Conservation (phyloP, 352 stramenopile genomes). For the Phytophthora pistaciae region DNA sequence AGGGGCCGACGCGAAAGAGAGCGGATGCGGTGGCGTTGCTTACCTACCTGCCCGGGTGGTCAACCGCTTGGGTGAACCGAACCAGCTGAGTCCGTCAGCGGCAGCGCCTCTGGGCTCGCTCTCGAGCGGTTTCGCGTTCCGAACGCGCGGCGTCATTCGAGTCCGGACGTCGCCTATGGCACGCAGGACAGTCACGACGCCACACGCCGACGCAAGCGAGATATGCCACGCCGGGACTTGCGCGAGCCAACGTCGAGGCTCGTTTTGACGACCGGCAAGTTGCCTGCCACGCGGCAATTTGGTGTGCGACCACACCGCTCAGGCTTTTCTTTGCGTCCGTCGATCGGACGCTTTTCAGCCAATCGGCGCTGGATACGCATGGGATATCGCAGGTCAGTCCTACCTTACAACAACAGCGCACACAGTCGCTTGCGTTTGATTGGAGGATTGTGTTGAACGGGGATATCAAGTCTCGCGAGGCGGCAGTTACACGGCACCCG, state of each 20-base stretch:
- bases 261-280: conserved; percentile 31
- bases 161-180: not conserved
- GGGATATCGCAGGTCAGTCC: conserved; percentile 20
- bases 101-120: not conserved
- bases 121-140: not conserved
- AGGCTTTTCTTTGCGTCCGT: conserved; percentile 8
- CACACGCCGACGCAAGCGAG: not conserved
- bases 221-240: conserved; percentile 1
- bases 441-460: conserved; percentile 7
- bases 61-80: not conserved
- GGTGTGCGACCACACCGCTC: conserved; percentile 16
- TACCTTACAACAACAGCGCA: not conserved
- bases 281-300: conserved; percentile 42
- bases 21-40: not conserved
- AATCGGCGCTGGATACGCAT: conserved; percentile 9
- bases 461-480: conserved; percentile 21
- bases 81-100: not conserved
- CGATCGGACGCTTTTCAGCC: conserved; percentile 10
- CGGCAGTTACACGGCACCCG: conserved; percentile 18
- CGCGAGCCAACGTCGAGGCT: conserved; percentile 10
- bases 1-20: not conserved
- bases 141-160: not conserved
- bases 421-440: not conserved
- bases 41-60: not conserved
- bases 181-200: conserved; percentile 7